Evolutionary conservation across 73 alveolate species (phyloP).

Genomic region (Paramecium octaurelia): DNA sequence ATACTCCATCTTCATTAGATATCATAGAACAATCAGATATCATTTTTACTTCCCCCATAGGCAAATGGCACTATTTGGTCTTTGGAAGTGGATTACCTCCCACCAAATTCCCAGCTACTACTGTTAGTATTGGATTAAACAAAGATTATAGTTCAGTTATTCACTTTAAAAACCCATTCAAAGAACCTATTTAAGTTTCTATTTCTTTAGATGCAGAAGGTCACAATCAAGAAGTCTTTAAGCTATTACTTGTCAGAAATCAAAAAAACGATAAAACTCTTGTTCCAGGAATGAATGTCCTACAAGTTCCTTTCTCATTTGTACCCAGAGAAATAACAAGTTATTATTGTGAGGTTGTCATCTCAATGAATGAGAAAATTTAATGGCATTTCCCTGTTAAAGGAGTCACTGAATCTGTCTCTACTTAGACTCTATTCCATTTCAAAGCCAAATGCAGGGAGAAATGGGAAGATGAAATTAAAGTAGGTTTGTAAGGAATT

Average conservation of each 20-base stretch:
- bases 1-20: conserved; percentile 91
- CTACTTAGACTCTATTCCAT: conserved; percentile 24
- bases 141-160: conserved; percentile 93
- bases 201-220: conserved; percentile 74
- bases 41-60: conserved; percentile 84
- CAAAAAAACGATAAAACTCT: conserved; percentile 88
- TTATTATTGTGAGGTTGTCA: conserved; percentile 93
- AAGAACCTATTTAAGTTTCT: conserved; percentile 85
- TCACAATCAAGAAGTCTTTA: conserved; percentile 80
- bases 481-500: conserved; percentile 53
- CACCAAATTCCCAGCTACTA: conserved; percentile 92
- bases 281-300: conserved; percentile 87
- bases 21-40: conserved; percentile 81
- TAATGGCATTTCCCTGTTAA: conserved; percentile 63
- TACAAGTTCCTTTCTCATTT: conserved; percentile 83
- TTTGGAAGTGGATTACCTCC: conserved; percentile 98
- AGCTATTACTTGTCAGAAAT: conserved; percentile 80
- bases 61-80: conserved; percentile 94
- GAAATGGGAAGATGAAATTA: conserved; percentile 47
- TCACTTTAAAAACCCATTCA: conserved; percentile 96
- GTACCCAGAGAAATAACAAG: conserved; percentile 91
- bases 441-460: conserved; percentile 60
- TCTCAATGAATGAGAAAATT: conserved; percentile 68
- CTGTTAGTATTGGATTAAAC: conserved; percentile 92
- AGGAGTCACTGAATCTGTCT: conserved; percentile 60